These are phyloP conservation scores for Hymenotorrendiella dingleyae DNA, from an alignment of 2,329 filamentous ascomycete genomes.

Conservation along the genomic window DNA sequence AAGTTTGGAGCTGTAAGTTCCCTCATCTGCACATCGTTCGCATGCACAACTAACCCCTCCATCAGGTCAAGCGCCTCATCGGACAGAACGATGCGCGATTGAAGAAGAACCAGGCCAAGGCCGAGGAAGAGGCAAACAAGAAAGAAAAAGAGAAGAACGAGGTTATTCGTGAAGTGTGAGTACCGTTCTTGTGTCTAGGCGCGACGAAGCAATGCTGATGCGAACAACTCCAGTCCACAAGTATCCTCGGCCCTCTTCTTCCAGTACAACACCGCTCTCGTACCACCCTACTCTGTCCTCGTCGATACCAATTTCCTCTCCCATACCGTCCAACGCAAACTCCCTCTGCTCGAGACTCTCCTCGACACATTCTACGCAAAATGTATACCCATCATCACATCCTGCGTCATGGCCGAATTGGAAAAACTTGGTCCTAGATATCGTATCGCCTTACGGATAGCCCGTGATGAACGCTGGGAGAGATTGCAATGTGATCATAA, in stretches of 20 bases:
- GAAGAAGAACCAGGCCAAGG: constrained; percentile 69
- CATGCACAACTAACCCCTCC: constrained; percentile 10
- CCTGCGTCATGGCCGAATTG: constrained; percentile 75
- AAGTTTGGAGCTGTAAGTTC: constrained; percentile 69
- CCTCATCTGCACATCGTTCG: constrained; percentile 21
- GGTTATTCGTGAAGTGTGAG: constrained; percentile 60
- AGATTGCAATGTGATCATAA: constrained; percentile 85
- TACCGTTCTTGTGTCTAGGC: constrained; percentile 2
- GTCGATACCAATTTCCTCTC: constrained; percentile 88
- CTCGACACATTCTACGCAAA: constrained; percentile 95
- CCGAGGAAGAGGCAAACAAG: constrained; percentile 53
- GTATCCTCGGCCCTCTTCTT: constrained; percentile 83
- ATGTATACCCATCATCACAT: constrained; percentile 81
- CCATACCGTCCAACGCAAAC: constrained; percentile 85
- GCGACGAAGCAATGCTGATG: background rate
- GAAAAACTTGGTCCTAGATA: constrained; percentile 90
- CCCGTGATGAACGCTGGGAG: constrained; percentile 84
- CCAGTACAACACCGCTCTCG: constrained; percentile 78
- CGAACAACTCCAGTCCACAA: constrained; percentile 50
- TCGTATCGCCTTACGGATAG: constrained; percentile 76
- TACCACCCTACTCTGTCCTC: constrained; percentile 69
- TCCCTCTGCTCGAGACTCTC: constrained; percentile 79
- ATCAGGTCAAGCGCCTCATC: constrained; percentile 70
- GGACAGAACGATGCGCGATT: constrained; percentile 73
- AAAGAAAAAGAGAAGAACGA: constrained; percentile 53